Conservation (phyloP, 139 green algal species). For the Microglena sp. region DNA sequence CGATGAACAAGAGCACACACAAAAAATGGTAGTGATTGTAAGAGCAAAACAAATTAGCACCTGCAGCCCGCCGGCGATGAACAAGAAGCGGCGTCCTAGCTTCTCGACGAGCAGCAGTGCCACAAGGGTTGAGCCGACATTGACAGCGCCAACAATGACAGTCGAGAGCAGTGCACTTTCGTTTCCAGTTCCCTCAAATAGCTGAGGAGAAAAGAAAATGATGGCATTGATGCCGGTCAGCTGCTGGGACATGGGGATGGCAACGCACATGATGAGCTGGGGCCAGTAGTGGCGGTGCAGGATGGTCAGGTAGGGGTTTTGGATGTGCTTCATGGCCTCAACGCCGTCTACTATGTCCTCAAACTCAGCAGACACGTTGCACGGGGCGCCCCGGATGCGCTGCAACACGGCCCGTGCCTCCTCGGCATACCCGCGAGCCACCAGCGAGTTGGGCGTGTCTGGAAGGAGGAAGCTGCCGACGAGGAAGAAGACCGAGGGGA, state of each 20-base stretch:
- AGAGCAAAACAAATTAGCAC: conserved; percentile 38
- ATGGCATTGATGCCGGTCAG: conserved; percentile 43
- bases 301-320: conserved; percentile 27
- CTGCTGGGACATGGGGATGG: conserved; percentile 55
- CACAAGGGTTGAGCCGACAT: conserved; percentile 20
- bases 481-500: conserved; percentile 41
- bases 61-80: conserved; percentile 51
- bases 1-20: no score
- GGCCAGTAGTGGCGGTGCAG: conserved; percentile 30
- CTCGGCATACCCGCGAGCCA: conserved; percentile 46
- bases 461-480: conserved; percentile 52
- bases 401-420: conserved; percentile 36
- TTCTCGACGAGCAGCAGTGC: conserved; percentile 17
- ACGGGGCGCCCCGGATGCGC: conserved; percentile 36
- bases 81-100: conserved; percentile 20
- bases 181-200: conserved; percentile 18
- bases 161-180: conserved; percentile 9
- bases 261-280: conserved; percentile 36
- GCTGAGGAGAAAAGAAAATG: conserved; percentile 29
- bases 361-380: conserved; percentile 31
- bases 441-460: conserved; percentile 67
- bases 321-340: conserved; percentile 1
- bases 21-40: conserved; percentile 22
- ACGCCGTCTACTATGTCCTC: conserved; percentile 35
- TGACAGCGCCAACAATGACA: conserved; percentile 27